Percentiles rank a stretch among this genome's conserved stretches.
phyloP scores from a whole-genome alignment of 768 basidiomycete species.

The Tephrocybe sp. region DNA sequence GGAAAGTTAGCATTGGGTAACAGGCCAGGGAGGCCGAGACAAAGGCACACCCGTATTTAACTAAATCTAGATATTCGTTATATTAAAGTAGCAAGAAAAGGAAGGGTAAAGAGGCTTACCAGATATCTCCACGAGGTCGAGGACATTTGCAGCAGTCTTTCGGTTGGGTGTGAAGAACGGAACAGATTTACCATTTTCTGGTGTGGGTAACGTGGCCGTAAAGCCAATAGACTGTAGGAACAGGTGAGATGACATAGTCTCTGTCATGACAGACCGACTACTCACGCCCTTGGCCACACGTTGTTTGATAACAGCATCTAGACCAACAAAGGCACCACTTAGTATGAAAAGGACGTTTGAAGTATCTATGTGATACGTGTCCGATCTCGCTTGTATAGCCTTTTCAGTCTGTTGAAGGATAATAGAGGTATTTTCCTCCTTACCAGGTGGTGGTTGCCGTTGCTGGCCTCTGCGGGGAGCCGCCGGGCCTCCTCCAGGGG shows the following conservation, averaged over 20 bases:
- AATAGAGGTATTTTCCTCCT: too few relatives aligned
- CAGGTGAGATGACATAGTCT: slow-evolving; percentile 1
- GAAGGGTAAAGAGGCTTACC: slow-evolving; percentile 38
- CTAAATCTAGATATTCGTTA: slow-evolving; percentile 54
- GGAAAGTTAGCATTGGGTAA: slow-evolving; percentile 6
- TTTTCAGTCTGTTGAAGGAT: not conserved
- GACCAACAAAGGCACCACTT: slow-evolving; percentile 92
- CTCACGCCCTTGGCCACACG: slow-evolving; percentile 83
- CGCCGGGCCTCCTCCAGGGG: slow-evolving; percentile 38
- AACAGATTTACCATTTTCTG: slow-evolving; percentile 36
- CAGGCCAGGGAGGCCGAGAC: not conserved
- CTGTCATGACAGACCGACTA: slow-evolving; percentile 11
- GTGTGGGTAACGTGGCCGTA: slow-evolving; percentile 38
- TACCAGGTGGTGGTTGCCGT: slow-evolving; percentile 36
- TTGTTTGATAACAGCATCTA: slow-evolving; percentile 78
- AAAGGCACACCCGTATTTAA: slow-evolving; percentile 68
- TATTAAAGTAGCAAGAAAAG: not conserved
- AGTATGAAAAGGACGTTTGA: slow-evolving; percentile 92
- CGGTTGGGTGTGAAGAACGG: slow-evolving; percentile 82
- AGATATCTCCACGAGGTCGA: slow-evolving; percentile 71
- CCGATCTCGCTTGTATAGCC: slow-evolving; percentile 46
- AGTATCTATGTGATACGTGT: slow-evolving; percentile 78
- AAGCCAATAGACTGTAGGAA: slow-evolving; percentile 83
- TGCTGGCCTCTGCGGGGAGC: slow-evolving; percentile 49
- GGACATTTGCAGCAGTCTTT: slow-evolving; percentile 45